Evolutionary conservation across 768 basidiomycete genomes (phyloP), one percentile per base, ranked within the genome.

Genomic region (Tremella yokohamensis): DNA sequence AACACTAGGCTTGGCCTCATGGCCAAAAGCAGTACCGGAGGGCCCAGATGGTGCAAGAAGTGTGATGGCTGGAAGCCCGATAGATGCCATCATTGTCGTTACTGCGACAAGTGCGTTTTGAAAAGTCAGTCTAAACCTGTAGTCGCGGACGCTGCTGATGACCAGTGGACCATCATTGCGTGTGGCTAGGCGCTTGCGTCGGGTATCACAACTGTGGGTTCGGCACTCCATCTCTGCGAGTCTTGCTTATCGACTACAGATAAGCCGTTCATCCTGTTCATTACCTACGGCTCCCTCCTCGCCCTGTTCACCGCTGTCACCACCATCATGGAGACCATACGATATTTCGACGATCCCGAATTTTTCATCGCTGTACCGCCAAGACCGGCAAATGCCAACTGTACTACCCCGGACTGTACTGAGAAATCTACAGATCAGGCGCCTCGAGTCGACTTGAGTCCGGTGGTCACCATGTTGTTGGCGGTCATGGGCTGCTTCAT

Each of bases 111-210:
- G 29, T 76, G 75, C 54, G 61, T 68, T 0, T 49, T 76, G 45
- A 74, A 72, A 48, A 73, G 70, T 72, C 34, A 61, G 65, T 64
- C 13, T 24, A 24, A 15, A 22, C 34, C 37, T n/a, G 8, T 24
- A 45, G 15, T 15, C 34, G 24, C n/a, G 11, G 19, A 34, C 3
- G 16, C 26, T 47, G 60, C 55, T 66, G 50, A 71, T 24, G 13
- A 38, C 12, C 15, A 72, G 72, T 74, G 73, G 75, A 76, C 49
- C 75, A 76, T 60, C 75, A 76, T 55, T 76, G 75, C 47, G 58
- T 69, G 12, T 76, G 75, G 75, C 49, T 76, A 2, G 63, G 62
- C 22, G 68, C 57, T 11, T 76, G 75, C 57, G 66, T 76, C 6
- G 75, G 75, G 13, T 68, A 65, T 49, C 45, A 61, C 19, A 76